phyloP scores from a whole-genome alignment of 371 early-diverging fungal species.

The Thermomucor indicae-seudaticae region DNA sequence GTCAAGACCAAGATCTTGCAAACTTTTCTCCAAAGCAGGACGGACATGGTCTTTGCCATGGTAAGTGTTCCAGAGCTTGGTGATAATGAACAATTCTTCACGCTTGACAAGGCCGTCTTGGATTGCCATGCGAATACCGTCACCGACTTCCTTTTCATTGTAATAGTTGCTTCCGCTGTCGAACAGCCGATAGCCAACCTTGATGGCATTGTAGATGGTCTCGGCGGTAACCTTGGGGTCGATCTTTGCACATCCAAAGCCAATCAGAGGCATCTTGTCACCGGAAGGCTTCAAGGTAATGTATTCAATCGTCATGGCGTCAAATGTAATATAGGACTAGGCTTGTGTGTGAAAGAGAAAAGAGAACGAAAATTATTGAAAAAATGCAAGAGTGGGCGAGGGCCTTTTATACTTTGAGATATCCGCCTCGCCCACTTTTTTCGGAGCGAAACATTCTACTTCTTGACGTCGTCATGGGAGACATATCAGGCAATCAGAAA shows the following conservation, averaged over 20 bases:
- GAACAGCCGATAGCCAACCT: constrained; percentile 29
- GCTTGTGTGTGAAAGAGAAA: not conserved
- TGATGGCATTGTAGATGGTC: constrained; percentile 21
- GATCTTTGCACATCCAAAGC: constrained; percentile 31
- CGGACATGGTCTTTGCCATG: constrained; percentile 52
- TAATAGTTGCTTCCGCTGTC: constrained; percentile 35
- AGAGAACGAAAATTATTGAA: no score
- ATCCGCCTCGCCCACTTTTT: not conserved
- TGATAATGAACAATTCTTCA: constrained; percentile 66
- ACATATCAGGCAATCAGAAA: constrained; percentile 1
- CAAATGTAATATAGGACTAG: not conserved
- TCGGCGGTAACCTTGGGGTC: constrained; percentile 24
- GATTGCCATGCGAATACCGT: constrained; percentile 40
- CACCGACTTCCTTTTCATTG: constrained; percentile 61
- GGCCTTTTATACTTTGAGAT: not conserved
- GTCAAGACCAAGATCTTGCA: constrained; percentile 53
- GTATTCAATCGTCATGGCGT: constrained; percentile 20
- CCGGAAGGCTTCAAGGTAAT: constrained; percentile 9
- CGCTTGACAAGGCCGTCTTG: constrained; percentile 44
- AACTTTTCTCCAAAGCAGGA: constrained; percentile 39
- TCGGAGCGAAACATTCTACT: not conserved
- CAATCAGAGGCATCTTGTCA: constrained; percentile 19
- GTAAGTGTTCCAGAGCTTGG: constrained; percentile 68
- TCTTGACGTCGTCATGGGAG: constrained; percentile 8
- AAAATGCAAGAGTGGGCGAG: no score